Conservation (phyloP, 108 stramenopile species). For the Nitzschia sp. region DNA sequence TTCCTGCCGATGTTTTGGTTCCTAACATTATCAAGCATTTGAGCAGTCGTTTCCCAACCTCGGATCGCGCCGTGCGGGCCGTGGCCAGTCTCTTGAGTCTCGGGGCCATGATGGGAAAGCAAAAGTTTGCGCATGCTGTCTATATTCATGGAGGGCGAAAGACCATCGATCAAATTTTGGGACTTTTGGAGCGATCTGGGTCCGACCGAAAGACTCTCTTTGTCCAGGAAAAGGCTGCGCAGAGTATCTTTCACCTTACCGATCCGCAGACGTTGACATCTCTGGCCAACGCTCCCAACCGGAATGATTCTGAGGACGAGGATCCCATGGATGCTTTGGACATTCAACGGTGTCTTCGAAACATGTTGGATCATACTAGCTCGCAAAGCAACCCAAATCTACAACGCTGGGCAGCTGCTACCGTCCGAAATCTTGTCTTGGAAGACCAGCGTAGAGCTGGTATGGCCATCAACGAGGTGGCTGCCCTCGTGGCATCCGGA, state of each 20-base stretch:
- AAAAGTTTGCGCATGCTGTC: slow-evolving; percentile 43
- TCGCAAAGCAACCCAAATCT: slow-evolving; percentile 60
- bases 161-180: slow-evolving; percentile 55
- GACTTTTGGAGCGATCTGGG: slow-evolving; percentile 70
- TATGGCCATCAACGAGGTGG: slow-evolving; percentile 47
- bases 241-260: slow-evolving; percentile 73
- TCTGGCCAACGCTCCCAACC: slow-evolving; percentile 13
- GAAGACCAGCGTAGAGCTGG: slow-evolving; percentile 77
- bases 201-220: slow-evolving; percentile 60
- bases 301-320: slow-evolving; percentile 13
- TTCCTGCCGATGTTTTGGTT: slow-evolving; percentile 57
- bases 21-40: slow-evolving; percentile 68
- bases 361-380: slow-evolving; percentile 72
- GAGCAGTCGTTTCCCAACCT: slow-evolving; percentile 36
- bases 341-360: slow-evolving; percentile 57
- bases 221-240: slow-evolving; percentile 76
- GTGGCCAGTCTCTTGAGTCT: slow-evolving; percentile 55
- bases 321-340: slow-evolving; percentile 52
- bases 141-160: slow-evolving; percentile 31
- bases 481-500: slow-evolving; percentile 43
- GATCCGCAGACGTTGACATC: slow-evolving; percentile 46
- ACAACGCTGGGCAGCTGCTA: slow-evolving; percentile 78
- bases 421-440: slow-evolving; percentile 58
- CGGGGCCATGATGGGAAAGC: slow-evolving; percentile 57
- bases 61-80: slow-evolving; percentile 69